phyloP scores from a whole-genome alignment of 108 stramenopile genomes.

The Epipyxis sp. region DNA sequence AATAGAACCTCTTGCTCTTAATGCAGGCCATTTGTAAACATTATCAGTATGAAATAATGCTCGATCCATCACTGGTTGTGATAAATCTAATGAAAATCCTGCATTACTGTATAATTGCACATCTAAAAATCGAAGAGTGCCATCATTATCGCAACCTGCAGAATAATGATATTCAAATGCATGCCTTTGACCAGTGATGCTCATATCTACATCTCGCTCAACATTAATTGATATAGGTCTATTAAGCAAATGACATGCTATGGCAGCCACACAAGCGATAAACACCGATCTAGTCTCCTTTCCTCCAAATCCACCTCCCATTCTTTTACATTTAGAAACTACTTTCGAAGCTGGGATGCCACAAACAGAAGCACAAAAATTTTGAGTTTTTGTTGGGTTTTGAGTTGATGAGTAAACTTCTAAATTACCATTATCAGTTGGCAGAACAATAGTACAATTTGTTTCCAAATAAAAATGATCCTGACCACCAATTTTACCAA shows the following conservation, averaged over 20 bases:
- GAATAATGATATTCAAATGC: conserved; percentile 76
- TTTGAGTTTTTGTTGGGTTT: conserved; percentile 80
- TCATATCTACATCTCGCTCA: conserved; percentile 86
- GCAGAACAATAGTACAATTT: conserved; percentile 76
- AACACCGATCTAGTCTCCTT: conserved; percentile 86
- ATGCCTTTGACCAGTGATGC: conserved; percentile 67
- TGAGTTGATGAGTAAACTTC: conserved; percentile 83
- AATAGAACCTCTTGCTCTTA: conserved; percentile 67
- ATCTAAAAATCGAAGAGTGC: conserved; percentile 69
- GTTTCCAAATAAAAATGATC: conserved; percentile 93
- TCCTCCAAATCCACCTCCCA: conserved; percentile 93
- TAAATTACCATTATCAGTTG: conserved; percentile 70
- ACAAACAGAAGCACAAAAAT: conserved; percentile 50
- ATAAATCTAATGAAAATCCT: conserved; percentile 77
- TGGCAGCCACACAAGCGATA: conserved; percentile 72
- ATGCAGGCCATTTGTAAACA: conserved; percentile 75
- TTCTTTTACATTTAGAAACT: conserved; percentile 78
- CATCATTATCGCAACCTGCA: conserved; percentile 68
- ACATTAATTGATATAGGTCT: conserved; percentile 80
- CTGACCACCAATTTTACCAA: conserved; percentile 74
- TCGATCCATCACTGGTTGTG: conserved; percentile 77
- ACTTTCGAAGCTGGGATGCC: conserved; percentile 80
- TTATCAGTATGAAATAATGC: conserved; percentile 86
- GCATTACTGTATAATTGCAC: conserved; percentile 77
- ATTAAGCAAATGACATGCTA: conserved; percentile 71